A percentile compares a stretch with the other conserved stretches of the same genome.
phyloP scores from a whole-genome alignment of 2,329 filamentous ascomycete species.

The Phoma herbarum region DNA sequence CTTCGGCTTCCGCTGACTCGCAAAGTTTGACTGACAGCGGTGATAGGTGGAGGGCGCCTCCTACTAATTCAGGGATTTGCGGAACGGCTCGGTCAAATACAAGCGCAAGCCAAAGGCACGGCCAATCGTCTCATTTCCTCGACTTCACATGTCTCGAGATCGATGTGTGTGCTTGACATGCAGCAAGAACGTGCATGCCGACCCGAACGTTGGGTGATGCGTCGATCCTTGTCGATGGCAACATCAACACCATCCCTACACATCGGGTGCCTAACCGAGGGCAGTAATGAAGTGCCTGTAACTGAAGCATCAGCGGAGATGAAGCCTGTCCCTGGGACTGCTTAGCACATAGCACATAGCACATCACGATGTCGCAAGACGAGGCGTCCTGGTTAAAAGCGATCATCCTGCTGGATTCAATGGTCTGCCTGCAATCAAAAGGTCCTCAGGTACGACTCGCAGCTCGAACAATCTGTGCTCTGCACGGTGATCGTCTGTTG shows the following conservation, averaged over 20 bases:
- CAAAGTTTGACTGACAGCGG: conserved; percentile 16
- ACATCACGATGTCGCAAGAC: conserved; percentile 14
- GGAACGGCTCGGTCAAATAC: conserved; percentile 22
- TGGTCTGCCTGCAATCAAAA: background rate
- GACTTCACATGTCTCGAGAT: background rate
- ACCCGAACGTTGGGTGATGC: conserved; percentile 7
- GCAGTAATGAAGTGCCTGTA: background rate
- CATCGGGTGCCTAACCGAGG: conserved; percentile 3
- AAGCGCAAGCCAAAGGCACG: conserved; percentile 7
- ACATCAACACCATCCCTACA: conserved; percentile 1
- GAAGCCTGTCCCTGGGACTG: background rate
- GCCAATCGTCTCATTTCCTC: background rate
- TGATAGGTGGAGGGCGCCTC: conserved; percentile 9
- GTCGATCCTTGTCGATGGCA: conserved; percentile 20
- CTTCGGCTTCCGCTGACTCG: conserved; percentile 18
- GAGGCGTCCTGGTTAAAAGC: background rate
- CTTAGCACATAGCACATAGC: conserved; percentile 12
- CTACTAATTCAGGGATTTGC: background rate
- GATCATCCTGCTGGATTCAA: background rate
- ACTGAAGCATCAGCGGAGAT: background rate
- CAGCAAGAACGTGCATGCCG: background rate
- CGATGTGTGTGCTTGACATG: background rate
- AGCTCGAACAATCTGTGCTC: background rate
- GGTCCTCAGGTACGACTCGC: background rate
- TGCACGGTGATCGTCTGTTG: background rate